These are phyloP conservation scores for Endocalyx cinctus DNA, from an alignment of 2,329 filamentous ascomycete species.

Conservation along the genomic window DNA sequence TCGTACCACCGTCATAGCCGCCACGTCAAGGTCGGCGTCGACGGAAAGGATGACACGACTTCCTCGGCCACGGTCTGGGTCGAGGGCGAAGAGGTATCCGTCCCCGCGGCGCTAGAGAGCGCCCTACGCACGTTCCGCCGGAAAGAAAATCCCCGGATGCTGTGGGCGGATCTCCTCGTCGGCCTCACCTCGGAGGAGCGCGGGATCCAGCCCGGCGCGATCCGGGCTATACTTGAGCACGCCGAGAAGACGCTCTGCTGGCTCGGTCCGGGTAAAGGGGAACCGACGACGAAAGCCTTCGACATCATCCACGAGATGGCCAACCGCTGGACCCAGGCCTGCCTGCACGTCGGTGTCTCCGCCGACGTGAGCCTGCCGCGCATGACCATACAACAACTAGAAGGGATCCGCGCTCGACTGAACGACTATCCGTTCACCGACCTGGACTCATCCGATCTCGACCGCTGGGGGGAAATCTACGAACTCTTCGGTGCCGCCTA, in stretches of 20 bases:
- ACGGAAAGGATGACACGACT: no score
- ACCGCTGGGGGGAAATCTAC: conserved; percentile 12
- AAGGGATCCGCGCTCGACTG: conserved; percentile 4
- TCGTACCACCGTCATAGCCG: no score
- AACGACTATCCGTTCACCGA: conserved; percentile 8
- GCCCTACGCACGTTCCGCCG: conserved; percentile 17
- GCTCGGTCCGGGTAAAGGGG: conserved; percentile 14
- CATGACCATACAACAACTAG: conserved; percentile 9
- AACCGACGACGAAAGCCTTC: conserved; percentile 11
- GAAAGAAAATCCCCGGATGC: conserved; percentile 12
- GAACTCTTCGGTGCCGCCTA: conserved; percentile 14
- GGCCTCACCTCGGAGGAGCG: conserved; percentile 15
- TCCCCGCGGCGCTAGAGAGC: conserved; percentile 12
- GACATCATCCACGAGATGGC: conserved; percentile 14
- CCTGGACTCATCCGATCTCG: conserved; percentile 15
- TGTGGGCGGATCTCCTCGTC: conserved; percentile 18
- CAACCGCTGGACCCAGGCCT: conserved; percentile 9
- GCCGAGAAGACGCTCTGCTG: conserved; percentile 21
- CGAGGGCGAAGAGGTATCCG: conserved; percentile 9
- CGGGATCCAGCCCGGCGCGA: conserved; percentile 8
- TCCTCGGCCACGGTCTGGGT: conserved; percentile 10
- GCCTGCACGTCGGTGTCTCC: conserved; percentile 7
- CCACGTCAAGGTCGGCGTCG: no score
- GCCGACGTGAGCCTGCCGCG: conserved; percentile 3
- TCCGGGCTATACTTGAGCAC: conserved; percentile 11